Evolutionary conservation across 2,329 filamentous ascomycete species (phyloP), one percentile per base, ranked within the genome.

Genomic region (Orbilia oligospora): DNA sequence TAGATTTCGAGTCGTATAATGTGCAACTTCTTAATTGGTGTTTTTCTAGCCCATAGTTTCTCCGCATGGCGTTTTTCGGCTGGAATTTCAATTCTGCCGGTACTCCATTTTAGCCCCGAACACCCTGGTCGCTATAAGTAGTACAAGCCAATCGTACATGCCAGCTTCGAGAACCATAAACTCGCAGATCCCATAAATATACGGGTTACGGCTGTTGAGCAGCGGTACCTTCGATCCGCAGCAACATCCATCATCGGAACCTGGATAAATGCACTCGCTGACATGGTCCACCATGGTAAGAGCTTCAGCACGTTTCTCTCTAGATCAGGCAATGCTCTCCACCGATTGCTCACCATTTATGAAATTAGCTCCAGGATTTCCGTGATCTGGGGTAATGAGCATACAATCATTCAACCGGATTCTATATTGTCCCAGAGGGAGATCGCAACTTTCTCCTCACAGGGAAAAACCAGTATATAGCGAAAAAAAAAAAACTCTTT

Each of bases 81-180:
- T 76, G 58, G 66, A 67, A 51, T 66, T 75, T 71, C 66, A 76
- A 76, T 77, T 77, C 53, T 77, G 61, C 73, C 73, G 73, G 73
- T 55, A 56, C 48, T 36, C 22, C 27, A 56, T 77, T 30, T 77
- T 77, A 77, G 73, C 73, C 73, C 73, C 73, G 73, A 77, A 68
- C 9, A 71, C 44, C 67, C 51, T n/a, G 10, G 58, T 53, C 30
- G 9, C 20, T 53, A 27, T n/a, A 67, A 38, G 22, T 55, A 48
- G 20, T 55, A 69, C 24, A 56, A 33, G 49, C 33, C 48, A 58
- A 61, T 55, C 46, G 30, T 56, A 70, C 18, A 51, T 20, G 33
- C 20, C 48, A 58, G 49, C 66, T 58, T 71, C 73, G 58, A 68
- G 49, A 71, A 67, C 16, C n/a, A 44, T 49, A 24, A 36, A 41